These are phyloP conservation scores for Neonectria neomacrospora DNA, from an alignment of 2,329 filamentous ascomycete genomes.

Conservation along the genomic window DNA sequence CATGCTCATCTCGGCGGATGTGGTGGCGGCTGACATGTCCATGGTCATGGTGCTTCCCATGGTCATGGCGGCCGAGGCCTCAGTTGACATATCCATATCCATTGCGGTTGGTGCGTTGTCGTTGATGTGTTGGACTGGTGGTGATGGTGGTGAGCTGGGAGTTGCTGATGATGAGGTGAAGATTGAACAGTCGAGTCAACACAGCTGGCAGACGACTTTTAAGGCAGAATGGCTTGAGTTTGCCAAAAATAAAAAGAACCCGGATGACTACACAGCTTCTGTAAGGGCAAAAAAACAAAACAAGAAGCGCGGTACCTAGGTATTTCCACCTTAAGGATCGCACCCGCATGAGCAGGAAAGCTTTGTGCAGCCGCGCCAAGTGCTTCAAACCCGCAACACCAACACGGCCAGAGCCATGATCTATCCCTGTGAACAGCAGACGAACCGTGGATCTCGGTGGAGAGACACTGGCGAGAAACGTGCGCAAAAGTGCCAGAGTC, in stretches of 20 bases:
- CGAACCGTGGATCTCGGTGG: conserved; percentile 24
- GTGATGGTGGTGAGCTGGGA: not conserved
- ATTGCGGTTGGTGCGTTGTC: conserved; percentile 10
- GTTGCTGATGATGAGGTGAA: not conserved
- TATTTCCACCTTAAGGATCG: conserved; percentile 8
- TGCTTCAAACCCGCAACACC: conserved; percentile 6
- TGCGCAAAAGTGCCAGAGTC: conserved; percentile 11
- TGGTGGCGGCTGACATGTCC: conserved; percentile 36
- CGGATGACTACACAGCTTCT: not conserved
- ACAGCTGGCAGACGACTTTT: not conserved
- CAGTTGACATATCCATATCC: conserved; percentile 27
- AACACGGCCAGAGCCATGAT: not conserved
- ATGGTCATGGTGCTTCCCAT: conserved; percentile 33
- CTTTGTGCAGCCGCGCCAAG: conserved; percentile 5
- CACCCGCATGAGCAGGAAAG: not conserved
- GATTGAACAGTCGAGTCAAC: not conserved
- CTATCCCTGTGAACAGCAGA: conserved; percentile 3
- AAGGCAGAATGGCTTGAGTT: not conserved
- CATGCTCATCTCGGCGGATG: conserved; percentile 32
- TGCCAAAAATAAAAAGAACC: no score
- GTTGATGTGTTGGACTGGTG: not conserved
- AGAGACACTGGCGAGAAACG: conserved; percentile 16
- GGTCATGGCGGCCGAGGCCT: conserved; percentile 21
- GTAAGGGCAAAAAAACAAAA: conserved; percentile 2
- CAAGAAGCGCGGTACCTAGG: not conserved